Evolutionary conservation across 345 rosid species (phyloP).

Genomic region (Eucalyptus grandis): DNA sequence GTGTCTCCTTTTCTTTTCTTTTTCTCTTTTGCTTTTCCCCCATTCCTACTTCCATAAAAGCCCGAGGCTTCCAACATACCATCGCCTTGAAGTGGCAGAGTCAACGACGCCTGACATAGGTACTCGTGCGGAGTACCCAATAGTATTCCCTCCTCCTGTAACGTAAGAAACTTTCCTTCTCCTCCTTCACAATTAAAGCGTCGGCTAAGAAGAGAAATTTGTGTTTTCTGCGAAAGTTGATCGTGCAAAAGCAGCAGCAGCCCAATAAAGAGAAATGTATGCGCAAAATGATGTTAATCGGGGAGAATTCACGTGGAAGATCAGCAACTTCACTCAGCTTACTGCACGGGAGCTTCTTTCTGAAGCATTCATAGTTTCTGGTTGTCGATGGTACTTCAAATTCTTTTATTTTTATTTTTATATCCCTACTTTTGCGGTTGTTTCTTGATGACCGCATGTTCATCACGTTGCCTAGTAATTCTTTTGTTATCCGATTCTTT

Average conservation of each 20-base stretch:
- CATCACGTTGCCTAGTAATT: background rate
- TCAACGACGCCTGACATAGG: too few species aligned
- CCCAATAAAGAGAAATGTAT: background rate
- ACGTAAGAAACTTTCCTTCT: background rate
- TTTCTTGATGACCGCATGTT: background rate
- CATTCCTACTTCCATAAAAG: too few species aligned
- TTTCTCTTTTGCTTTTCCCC: too few species aligned
- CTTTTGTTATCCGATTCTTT: background rate
- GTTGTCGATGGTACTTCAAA: background rate
- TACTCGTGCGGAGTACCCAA: too few species aligned
- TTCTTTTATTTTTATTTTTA: background rate
- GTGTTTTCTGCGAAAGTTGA: background rate
- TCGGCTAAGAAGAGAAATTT: background rate
- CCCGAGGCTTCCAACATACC: background rate
- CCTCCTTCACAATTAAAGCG: background rate
- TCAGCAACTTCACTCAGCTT: background rate
- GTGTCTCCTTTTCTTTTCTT: too few species aligned
- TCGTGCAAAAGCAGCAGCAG: background rate
- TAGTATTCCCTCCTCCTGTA: background rate
- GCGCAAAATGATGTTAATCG: background rate
- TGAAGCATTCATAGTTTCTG: background rate
- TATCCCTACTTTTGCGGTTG: background rate
- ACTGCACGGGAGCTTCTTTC: background rate
- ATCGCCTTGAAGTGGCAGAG: background rate
- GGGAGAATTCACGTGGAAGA: background rate